Evolutionary conservation across 1,139 yeast species (phyloP), one percentile per base, ranked within the genome.

Genomic region (Pichia sp.): DNA sequence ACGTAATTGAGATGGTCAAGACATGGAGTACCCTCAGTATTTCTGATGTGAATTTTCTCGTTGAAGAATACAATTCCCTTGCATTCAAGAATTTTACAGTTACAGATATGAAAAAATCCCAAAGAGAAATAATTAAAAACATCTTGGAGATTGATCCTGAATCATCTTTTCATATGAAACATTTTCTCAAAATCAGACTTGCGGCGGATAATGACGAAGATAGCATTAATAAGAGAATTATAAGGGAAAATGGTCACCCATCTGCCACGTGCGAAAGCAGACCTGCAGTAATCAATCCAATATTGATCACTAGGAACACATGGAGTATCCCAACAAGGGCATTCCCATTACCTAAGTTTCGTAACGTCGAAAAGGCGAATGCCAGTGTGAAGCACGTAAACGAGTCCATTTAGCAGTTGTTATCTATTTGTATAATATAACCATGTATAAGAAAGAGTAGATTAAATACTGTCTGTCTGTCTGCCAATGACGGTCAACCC

Each of bases 401-500:
- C 13, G 52, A 50, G 26, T 44, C 47, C 19, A 22, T 48, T 11
- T 42, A 45, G 28, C 20, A 2, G n/a, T n/a, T n/a, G n/a, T n/a
- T 14, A 25, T 9, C 16, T 25, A 14, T 15, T 14, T 9, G 18
- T 6, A 17, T 11, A 14, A 12, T 5, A 13, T 8, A 13, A 9
- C n/a, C 18, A 29, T 23, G 11, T 19, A n/a, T 21, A 16, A 26
- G 5, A 15, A 16, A 26, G 6, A 26, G 14, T 6, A 4, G 10
- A 16, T 23, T 23, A 28, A 11, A 72, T 62, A 44, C 70, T 64
- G 47, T 79, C 87, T 46, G 80, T 76, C 55, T 82, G 88, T 40
- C 94, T 67, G 7, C 96, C 96, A 41, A 85, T 74, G 5, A 86
- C 64, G 41, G 74, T 69, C 30, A 84, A 52, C 11, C 77, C 82